phyloP scores from a whole-genome alignment of 1,139 yeast genomes.

The Nakaseomyces delphensis region DNA sequence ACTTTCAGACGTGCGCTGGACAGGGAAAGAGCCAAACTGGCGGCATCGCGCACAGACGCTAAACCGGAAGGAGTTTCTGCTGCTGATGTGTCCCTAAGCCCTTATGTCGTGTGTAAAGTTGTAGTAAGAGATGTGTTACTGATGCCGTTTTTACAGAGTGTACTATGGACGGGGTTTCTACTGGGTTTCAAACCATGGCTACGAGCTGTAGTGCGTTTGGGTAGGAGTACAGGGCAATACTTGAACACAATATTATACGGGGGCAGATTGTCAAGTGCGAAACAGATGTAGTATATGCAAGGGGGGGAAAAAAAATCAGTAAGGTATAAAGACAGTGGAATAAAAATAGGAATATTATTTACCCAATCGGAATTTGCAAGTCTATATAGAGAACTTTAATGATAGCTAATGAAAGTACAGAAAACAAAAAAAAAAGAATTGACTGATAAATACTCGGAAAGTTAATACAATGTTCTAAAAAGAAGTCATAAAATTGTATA shows the following conservation, averaged over 20 bases:
- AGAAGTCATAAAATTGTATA: no score
- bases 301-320: background rate
- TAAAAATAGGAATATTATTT: no score
- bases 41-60: background rate
- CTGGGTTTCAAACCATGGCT: constrained; percentile 39
- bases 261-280: background rate
- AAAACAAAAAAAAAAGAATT: no score
- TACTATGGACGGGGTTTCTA: constrained; percentile 38
- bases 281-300: background rate
- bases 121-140: constrained; percentile 53
- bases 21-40: constrained; percentile 3
- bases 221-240: constrained; percentile 19
- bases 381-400: no score
- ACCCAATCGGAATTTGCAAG: no score
- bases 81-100: no score
- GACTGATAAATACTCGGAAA: background rate
- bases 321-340: no score
- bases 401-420: no score
- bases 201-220: constrained; percentile 20
- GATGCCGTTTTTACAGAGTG: constrained; percentile 62
- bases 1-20: constrained; percentile 7
- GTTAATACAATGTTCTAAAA: no score
- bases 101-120: constrained; percentile 37
- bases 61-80: no score
- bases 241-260: constrained; percentile 1